These are phyloP conservation scores for Rhizopogon sp. DNA, from an alignment of 768 basidiomycete species.

Conservation along the genomic window DNA sequence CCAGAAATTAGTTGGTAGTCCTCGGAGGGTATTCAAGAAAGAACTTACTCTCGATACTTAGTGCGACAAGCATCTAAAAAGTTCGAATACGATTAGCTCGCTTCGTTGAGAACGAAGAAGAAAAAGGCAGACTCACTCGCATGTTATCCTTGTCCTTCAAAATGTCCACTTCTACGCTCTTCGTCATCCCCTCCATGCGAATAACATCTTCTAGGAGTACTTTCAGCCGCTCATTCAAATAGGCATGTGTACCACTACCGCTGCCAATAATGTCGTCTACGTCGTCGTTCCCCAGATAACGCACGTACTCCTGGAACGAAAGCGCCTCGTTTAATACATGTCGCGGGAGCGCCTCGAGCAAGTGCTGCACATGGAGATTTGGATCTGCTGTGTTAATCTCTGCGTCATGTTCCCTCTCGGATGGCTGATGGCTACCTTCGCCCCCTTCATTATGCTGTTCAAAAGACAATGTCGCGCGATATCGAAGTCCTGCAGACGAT, in stretches of 20 bases:
- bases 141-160: constrained; percentile 38
- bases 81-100: background rate
- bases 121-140: constrained; percentile 27
- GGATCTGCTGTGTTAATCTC: background rate
- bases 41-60: constrained; percentile 43
- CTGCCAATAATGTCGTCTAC: background rate
- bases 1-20: background rate
- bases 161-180: constrained; percentile 33
- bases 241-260: constrained; percentile 4
- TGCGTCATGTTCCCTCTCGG: background rate
- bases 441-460: background rate
- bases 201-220: constrained; percentile 38
- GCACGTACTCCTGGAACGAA: constrained; percentile 38
- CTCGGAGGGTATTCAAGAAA: background rate
- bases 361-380: constrained; percentile 16
- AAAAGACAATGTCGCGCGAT: background rate
- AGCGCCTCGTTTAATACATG: constrained; percentile 33
- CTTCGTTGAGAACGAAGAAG: background rate
- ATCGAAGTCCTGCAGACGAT: background rate
- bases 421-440: background rate
- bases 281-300: constrained; percentile 18
- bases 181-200: constrained; percentile 25
- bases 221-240: constrained; percentile 19
- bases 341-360: constrained; percentile 34
- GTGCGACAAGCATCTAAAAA: constrained; percentile 34